Percentiles rank a stretch among this genome's conserved stretches.
phyloP scores from a whole-genome alignment of 2,329 filamentous ascomycete genomes.

The Cladorrhinum sp. region DNA sequence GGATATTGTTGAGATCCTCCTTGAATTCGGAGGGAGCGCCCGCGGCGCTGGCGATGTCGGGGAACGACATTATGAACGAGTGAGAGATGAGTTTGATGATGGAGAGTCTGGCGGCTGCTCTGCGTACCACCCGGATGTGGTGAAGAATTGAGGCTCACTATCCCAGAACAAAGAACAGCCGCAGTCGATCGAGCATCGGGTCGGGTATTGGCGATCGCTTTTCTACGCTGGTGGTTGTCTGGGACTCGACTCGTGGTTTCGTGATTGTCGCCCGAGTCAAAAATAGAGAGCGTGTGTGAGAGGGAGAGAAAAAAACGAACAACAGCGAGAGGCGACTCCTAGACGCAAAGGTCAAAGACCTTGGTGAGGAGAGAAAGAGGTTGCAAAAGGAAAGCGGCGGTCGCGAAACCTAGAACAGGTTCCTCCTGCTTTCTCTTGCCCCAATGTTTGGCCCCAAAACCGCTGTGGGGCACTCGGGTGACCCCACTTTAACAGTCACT shows the following conservation, averaged over 20 bases:
- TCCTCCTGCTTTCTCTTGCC: neutral
- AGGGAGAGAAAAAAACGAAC: neutral
- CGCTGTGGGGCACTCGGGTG: neutral
- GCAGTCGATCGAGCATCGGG: conserved; percentile 10
- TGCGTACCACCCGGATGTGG: conserved; percentile 45
- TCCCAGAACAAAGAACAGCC: conserved; percentile 40
- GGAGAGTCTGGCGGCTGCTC: conserved; percentile 33
- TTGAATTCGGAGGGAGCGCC: conserved; percentile 52
- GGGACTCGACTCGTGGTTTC: neutral
- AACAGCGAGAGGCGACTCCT: conserved; percentile 9
- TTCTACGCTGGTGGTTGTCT: too few species aligned
- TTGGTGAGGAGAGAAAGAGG: neutral
- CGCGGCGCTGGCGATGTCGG: conserved; percentile 35
- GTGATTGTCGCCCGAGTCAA: neutral
- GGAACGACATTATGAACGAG: neutral
- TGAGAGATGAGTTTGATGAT: neutral
- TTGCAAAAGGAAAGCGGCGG: neutral
- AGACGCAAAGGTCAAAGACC: neutral
- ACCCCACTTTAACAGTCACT: neutral
- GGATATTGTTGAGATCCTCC: conserved; percentile 77
- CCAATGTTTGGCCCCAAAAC: neutral
- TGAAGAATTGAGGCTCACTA: conserved; percentile 18
- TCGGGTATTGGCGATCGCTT: conserved; percentile 4
- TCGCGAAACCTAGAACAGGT: neutral
- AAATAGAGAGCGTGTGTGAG: neutral